Conservation (phyloP, 2,329 filamentous ascomycete species). For the Rhynchosporium secalis region DNA sequence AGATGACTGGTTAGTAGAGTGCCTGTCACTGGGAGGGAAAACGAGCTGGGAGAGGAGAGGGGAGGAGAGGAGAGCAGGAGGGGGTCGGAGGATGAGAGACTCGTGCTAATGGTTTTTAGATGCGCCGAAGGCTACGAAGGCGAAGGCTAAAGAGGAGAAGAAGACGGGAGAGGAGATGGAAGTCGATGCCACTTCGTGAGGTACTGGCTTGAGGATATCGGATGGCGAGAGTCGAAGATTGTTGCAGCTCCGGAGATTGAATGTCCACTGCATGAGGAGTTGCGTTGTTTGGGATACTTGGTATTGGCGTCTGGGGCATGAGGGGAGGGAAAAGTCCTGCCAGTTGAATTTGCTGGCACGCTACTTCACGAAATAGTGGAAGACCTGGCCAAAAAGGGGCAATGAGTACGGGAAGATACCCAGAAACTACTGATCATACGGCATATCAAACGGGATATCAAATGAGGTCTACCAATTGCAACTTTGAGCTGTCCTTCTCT, state of each 20-base stretch:
- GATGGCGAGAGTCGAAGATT: background rate
- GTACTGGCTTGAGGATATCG: background rate
- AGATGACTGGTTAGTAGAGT: slow-evolving; percentile 38
- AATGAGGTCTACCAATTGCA: no score
- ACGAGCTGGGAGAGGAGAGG: no score
- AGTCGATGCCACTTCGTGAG: slow-evolving; percentile 27
- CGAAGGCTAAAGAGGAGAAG: slow-evolving; percentile 19
- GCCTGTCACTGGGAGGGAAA: no score
- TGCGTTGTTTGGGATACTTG: background rate
- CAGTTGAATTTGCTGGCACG: no score
- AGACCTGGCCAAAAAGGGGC: background rate
- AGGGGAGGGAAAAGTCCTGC: background rate
- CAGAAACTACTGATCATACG: background rate
- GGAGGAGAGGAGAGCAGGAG: no score
- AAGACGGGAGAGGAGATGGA: slow-evolving; percentile 30
- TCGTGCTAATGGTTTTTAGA: slow-evolving; percentile 21
- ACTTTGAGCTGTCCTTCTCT: no score
- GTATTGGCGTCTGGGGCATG: slow-evolving; percentile 1
- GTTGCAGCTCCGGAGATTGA: background rate
- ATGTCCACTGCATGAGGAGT: background rate
- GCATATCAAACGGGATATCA: no score
- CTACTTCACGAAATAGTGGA: background rate
- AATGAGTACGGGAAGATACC: background rate
- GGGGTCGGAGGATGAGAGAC: no score
- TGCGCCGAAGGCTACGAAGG: slow-evolving; percentile 35